Conservation (phyloP, 2,329 filamentous ascomycete genomes). For the Hymenoscyphus occultus region DNA sequence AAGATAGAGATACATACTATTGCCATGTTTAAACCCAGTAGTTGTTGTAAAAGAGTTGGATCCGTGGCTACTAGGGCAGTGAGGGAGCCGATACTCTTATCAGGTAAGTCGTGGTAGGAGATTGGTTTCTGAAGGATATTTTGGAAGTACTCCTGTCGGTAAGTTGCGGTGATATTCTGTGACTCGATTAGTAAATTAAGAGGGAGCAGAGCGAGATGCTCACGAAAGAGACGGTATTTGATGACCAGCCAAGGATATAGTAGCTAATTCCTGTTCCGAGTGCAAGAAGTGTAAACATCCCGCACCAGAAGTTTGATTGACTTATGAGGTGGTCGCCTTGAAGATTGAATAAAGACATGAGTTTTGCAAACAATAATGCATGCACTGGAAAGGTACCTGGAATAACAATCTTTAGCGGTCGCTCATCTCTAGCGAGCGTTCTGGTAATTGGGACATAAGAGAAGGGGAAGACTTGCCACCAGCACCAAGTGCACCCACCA, state of each 20-base stretch:
- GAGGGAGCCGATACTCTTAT: constrained; percentile 45
- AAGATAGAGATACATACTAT: constrained; percentile 61
- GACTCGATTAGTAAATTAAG: background rate
- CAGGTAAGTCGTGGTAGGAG: constrained; percentile 41
- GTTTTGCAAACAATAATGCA: constrained; percentile 33
- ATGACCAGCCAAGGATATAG: constrained; percentile 30
- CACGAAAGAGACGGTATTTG: constrained; percentile 40
- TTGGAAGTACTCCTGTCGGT: constrained; percentile 44
- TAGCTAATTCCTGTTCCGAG: constrained; percentile 39
- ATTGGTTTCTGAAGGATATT: constrained; percentile 42
- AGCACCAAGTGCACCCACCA: constrained; percentile 40
- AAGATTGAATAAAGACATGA: constrained; percentile 34
- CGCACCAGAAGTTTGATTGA: constrained; percentile 44
- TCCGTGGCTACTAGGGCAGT: constrained; percentile 45
- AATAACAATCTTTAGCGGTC: constrained; percentile 6
- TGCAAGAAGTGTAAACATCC: constrained; percentile 48
- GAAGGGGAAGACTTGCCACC: constrained; percentile 32
- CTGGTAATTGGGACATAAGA: background rate
- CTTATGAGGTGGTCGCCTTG: constrained; percentile 24
- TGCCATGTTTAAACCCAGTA: constrained; percentile 46
- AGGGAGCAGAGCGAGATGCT: constrained; percentile 23
- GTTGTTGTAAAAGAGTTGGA: constrained; percentile 46
- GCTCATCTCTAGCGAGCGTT: constrained; percentile 1
- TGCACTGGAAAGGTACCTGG: constrained; percentile 41
- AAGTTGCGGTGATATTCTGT: constrained; percentile 34